Percentiles rank a stretch among this genome's conserved stretches.
These are phyloP conservation scores for Hypoxylon cercidicola DNA, from an alignment of 495 filamentous ascomycete genomes.

Conservation along the genomic window DNA sequence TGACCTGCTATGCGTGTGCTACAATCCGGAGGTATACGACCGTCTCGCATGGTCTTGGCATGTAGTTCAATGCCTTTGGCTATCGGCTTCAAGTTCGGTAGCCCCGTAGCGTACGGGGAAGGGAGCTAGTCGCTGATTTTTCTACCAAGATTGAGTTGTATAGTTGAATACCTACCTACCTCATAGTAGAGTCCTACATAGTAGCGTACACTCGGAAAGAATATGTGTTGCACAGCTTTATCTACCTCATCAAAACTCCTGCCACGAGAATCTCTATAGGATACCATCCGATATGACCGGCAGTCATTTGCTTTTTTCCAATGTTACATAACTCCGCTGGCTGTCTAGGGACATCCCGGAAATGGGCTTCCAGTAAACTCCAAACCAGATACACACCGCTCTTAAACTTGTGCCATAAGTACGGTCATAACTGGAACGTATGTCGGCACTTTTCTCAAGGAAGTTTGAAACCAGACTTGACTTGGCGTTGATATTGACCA, in stretches of 20 bases:
- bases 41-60: constrained; percentile 5
- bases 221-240: neutral
- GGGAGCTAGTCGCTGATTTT: neutral
- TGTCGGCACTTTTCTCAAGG: no score
- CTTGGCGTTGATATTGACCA: no score
- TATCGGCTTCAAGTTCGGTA: neutral
- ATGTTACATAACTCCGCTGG: neutral
- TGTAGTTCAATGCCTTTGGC: neutral
- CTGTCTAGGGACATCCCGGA: neutral
- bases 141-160: neutral
- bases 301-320: neutral
- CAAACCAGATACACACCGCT: no score
- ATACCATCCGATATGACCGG: neutral
- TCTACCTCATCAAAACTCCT: no score
- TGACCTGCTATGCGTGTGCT: constrained; percentile 1
- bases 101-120: constrained; percentile 3
- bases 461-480: no score
- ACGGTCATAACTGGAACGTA: no score
- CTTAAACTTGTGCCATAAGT: no score
- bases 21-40: constrained; percentile 1
- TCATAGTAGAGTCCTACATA: no score
- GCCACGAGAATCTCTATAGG: neutral
- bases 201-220: neutral
- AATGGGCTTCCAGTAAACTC: neutral
- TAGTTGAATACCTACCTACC: neutral